Percentiles rank a stretch among this genome's conserved stretches.
Evolutionary conservation across 1,284 basidiomycete species (phyloP).

Genomic region (Chalciporus piperatoides): DNA sequence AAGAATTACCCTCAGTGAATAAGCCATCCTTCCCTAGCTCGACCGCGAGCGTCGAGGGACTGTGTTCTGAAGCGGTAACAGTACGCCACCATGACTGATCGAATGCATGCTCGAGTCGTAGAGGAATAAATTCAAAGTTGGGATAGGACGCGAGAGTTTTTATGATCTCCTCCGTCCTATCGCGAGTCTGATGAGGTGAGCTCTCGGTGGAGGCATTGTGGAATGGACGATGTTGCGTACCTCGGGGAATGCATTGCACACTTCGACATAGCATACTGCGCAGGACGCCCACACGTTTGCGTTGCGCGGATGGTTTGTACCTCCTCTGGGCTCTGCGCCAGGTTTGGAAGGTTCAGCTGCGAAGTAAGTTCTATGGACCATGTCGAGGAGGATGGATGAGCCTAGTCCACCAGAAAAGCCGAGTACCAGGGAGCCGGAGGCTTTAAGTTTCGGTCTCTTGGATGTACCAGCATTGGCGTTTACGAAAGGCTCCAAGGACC

Average conservation of each 20-base stretch:
- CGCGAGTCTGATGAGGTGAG: conserved; percentile 42
- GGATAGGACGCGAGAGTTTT: conserved; percentile 44
- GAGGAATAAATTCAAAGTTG: conserved; percentile 53
- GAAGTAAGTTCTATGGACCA: conserved; percentile 63
- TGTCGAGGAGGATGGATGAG: conserved; percentile 67
- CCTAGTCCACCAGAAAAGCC: conserved; percentile 73
- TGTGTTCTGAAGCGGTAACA: conserved; percentile 34
- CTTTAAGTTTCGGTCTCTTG: conserved; percentile 54
- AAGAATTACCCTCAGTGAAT: conserved; percentile 25
- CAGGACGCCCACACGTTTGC: conserved; percentile 60
- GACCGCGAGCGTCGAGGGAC: conserved; percentile 34
- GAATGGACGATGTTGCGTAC: conserved; percentile 40
- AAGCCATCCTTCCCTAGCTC: conserved; percentile 52
- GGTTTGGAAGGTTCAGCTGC: conserved; percentile 29
- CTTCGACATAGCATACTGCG: conserved; percentile 66
- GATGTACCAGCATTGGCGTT: conserved; percentile 41
- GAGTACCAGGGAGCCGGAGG: conserved; percentile 61
- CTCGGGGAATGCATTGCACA: conserved; percentile 55
- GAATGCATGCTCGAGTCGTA: conserved; percentile 71
- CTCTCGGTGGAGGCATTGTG: conserved; percentile 13
- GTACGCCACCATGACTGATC: conserved; percentile 62
- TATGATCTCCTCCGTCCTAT: conserved; percentile 52
- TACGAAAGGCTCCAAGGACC: conserved; percentile 59
- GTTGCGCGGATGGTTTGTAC: conserved; percentile 64
- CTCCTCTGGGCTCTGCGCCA: conserved; percentile 41